Base-by-base conservation (phyloP, 1,284 basidiomycete species). In the Leccinum angustisporum region DNA sequence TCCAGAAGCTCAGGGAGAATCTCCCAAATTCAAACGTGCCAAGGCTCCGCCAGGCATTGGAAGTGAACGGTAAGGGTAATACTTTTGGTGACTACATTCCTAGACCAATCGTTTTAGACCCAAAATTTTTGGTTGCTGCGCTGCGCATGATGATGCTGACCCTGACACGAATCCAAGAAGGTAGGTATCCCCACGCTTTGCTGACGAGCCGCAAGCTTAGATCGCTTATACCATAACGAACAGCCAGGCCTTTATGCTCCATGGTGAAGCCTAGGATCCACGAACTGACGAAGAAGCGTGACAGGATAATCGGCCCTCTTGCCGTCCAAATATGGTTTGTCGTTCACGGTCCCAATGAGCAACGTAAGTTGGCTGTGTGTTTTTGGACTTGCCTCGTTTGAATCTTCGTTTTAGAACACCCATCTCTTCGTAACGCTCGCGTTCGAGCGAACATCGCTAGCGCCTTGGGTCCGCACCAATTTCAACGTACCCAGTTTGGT, bases 401-500 rank as follows among this genome's bases (percentile, higher is more conserved):
- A 54, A 30, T 25, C 27, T 9, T n/a, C 1, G 16, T 56, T 55
- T 18, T 10, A 69, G 70, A 52, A 0, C 43, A 48, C 8, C 50
- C 7, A 54, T 30, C 65, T 11, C n/a, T 63, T 50, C 38, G 16
- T 2, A 10, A 65, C 9, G 2, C 57, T 4, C 21, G 4, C 25
- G 27, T 70, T 34, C 65, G 65, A 61, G 56, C 60, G 0, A 71
- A 71, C 53, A 57, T 71, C 8, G 69, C 61, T 2, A 18, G 57
- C 9, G 67, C 61, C 5, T 56, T 71, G n/a, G n/a, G 31, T 50
- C 9, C 46, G 43, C 30, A 43, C 70, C 43, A 57, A n/a, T 9
- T 25, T 52, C 6, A 27, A 57, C 1, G 50, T 30, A 10, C 14
- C 10, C 5, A 11, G 18, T 30, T 18, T 57, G 27, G 4, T 21